Percentiles rank a stretch among this genome's conserved stretches.
These are phyloP conservation scores for Ploettnerulaceae sp. DNA, from an alignment of 2,329 filamentous ascomycete genomes.

Conservation along the genomic window DNA sequence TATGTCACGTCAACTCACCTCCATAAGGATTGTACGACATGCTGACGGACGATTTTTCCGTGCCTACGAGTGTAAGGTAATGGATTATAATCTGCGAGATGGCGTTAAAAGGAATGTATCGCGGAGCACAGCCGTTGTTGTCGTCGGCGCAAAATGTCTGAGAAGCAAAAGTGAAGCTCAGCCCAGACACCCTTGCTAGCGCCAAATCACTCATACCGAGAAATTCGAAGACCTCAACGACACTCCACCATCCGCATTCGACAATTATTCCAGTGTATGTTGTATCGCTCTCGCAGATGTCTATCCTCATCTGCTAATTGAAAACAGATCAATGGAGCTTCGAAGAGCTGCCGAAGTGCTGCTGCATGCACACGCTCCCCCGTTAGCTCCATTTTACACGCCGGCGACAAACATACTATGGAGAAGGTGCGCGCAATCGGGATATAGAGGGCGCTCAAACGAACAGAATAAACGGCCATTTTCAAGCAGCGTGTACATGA, in stretches of 20 bases:
- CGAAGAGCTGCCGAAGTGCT: constrained; percentile 32
- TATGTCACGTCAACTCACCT: constrained; percentile 24
- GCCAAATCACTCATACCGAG: constrained; percentile 2
- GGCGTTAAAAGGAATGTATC: background rate
- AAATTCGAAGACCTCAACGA: constrained; percentile 19
- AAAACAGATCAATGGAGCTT: constrained; percentile 32
- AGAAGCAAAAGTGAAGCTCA: constrained; percentile 9
- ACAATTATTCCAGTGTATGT: constrained; percentile 21
- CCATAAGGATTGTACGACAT: constrained; percentile 37
- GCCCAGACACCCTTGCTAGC: constrained; percentile 2
- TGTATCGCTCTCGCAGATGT: constrained; percentile 11
- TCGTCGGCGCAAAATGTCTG: constrained; percentile 9
- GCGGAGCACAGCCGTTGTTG: background rate
- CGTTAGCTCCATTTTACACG: constrained; percentile 28
- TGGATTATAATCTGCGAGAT: background rate
- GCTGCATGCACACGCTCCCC: constrained; percentile 29
- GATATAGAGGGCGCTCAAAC: constrained; percentile 5
- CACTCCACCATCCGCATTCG: constrained; percentile 11
- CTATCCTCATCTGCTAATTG: constrained; percentile 11
- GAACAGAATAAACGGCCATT: no score
- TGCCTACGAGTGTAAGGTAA: background rate
- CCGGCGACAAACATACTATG: constrained; percentile 25
- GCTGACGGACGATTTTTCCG: constrained; percentile 1
- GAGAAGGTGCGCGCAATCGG: constrained; percentile 15
- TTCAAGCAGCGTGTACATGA: constrained; percentile 3